Evolutionary conservation across 768 basidiomycete species (phyloP), one percentile per base, ranked within the genome.

Genomic region (Serendipita sp.): DNA sequence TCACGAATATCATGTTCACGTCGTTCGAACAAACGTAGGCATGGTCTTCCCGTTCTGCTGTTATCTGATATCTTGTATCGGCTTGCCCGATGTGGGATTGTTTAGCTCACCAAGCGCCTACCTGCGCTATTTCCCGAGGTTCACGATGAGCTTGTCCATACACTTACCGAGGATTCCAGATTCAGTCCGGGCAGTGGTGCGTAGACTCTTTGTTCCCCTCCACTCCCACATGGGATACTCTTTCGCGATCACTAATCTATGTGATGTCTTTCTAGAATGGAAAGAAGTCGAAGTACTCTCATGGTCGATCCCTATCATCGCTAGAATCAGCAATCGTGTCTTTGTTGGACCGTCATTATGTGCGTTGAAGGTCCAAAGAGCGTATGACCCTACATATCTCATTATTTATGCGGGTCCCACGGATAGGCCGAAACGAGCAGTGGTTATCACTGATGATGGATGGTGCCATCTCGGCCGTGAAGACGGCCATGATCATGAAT

Each of bases 341-440:
- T 78, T 82, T 61, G 76, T 82, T 3, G 82, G 81, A 0, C 68
- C 75, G 31, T 78, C 79, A 2, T 58, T 78, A 1, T 81, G 81
- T 79, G 45, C 26, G 75, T 71, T 9, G 17, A 50, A 50, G 7
- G 45, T 2, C 28, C 7, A 28, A 5, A 9, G 28, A 22, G 9
- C 45, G 20, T 20, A 20, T 50, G n/a, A 50, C 28, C 28, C 7
- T n/a, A n/a, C n/a, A n/a, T n/a, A n/a, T n/a, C n/a, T n/a, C n/a
- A n/a, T n/a, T n/a, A n/a, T n/a, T n/a, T n/a, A n/a, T n/a, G n/a
- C n/a, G n/a, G 13, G 48, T 11, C 42, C 16, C 48, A 9, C 26
- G 11, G 26, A 11, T 14, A 24, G 20, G 53, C 33, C 53, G 53
- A 30, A 24, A 58, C 30, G 9, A 24, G 20, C 5, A 28, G n/a